Evolutionary conservation across 192 early-diverging fungal species (phyloP).

Genomic region (Rhizoclosmatium sp.): DNA sequence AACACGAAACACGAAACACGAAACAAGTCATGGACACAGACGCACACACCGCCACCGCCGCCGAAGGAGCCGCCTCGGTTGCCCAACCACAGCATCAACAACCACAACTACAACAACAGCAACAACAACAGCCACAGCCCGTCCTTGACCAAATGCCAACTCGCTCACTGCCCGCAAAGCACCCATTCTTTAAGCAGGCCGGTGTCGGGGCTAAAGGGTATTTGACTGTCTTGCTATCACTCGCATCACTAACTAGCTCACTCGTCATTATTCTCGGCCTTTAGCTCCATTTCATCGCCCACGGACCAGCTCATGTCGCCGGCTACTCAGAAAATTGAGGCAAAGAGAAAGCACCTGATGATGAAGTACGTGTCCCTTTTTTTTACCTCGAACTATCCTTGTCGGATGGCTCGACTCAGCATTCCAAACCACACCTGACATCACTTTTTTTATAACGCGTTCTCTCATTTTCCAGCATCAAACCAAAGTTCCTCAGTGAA

Average conservation of each 20-base stretch:
- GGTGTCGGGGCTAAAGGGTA: slow-evolving; percentile 9
- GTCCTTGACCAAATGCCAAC: slow-evolving; percentile 2
- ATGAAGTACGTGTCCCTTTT: slow-evolving; percentile 38
- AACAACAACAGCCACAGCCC: neutral
- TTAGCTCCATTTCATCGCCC: slow-evolving; percentile 40
- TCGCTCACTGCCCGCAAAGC: slow-evolving; percentile 31
- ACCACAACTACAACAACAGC: neutral
- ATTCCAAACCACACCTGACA: neutral
- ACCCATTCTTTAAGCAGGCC: slow-evolving; percentile 38
- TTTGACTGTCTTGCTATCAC: neutral
- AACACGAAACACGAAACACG: neutral
- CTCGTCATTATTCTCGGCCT: neutral
- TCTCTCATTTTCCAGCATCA: slow-evolving; percentile 37
- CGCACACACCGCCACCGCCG: neutral
- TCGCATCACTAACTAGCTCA: neutral
- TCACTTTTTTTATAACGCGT: neutral
- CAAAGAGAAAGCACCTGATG: slow-evolving; percentile 54
- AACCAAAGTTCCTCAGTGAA: slow-evolving; percentile 47
- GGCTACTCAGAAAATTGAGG: slow-evolving; percentile 55
- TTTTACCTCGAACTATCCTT: neutral
- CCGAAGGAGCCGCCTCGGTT: too few relatives aligned
- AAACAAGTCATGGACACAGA: neutral
- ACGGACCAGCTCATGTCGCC: slow-evolving; percentile 57
- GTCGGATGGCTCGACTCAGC: neutral
- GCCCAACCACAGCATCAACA: neutral